Evolutionary conservation across 148 eudicot genomes (phyloP).

Genomic region (Rhododendron ovatum): DNA sequence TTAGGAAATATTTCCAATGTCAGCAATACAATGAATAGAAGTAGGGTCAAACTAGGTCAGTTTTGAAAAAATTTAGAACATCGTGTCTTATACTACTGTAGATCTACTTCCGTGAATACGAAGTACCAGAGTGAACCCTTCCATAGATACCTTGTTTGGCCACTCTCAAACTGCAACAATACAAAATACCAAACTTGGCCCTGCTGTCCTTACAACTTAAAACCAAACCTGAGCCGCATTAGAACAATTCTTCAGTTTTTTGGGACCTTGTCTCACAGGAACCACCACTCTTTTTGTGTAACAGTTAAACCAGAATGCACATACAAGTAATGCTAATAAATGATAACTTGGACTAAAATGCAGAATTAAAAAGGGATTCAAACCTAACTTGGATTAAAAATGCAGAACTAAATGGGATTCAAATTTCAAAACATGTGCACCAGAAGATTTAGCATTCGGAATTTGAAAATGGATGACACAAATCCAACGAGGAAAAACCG

Average conservation of each 20-base stretch:
- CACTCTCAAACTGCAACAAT: neutral
- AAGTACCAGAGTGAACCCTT: neutral
- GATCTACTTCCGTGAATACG: neutral
- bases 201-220: neutral
- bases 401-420: neutral
- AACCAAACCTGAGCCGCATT: neutral
- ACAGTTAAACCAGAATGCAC: neutral
- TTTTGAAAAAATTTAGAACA: neutral
- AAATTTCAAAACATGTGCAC: neutral
- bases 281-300: neutral
- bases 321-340: neutral
- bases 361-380: neutral
- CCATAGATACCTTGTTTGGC: neutral
- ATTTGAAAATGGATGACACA: neutral
- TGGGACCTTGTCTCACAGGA: neutral
- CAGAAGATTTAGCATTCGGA: neutral
- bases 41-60: neutral
- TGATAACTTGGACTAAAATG: neutral
- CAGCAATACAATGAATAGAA: neutral
- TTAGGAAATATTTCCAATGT: neutral
- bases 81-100: neutral
- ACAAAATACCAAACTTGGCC: neutral
- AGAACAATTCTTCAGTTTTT: neutral
- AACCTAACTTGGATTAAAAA: neutral
- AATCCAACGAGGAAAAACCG: neutral